A percentile compares a stretch with the other conserved stretches of the same genome.
Evolutionary conservation across 1,284 basidiomycete species (phyloP).

Genomic region (Apiotrichum porosum): DNA sequence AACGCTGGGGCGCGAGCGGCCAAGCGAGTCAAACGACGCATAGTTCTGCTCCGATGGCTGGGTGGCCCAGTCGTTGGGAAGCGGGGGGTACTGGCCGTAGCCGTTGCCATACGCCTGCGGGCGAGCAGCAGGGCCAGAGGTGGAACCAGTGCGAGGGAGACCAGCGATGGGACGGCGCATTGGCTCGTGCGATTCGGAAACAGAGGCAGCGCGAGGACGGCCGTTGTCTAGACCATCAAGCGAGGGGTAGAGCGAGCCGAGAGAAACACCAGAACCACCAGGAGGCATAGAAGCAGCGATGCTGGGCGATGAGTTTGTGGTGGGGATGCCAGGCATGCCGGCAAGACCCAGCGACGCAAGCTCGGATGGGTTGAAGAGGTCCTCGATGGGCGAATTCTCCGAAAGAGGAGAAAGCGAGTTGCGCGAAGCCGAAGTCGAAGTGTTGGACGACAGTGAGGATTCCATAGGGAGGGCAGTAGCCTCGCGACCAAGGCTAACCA

Average conservation of each 20-base stretch:
- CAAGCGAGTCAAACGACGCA: constrained; percentile 38
- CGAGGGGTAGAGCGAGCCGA: constrained; percentile 39
- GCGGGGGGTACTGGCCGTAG: constrained; percentile 22
- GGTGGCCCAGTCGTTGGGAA: constrained; percentile 8
- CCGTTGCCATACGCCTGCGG: constrained; percentile 7
- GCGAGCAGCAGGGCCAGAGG: constrained; percentile 12
- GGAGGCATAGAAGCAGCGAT: neutral
- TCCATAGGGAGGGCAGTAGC: constrained; percentile 26
- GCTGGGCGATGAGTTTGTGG: constrained; percentile 5
- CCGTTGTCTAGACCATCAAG: constrained; percentile 25
- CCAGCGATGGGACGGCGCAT: constrained; percentile 19
- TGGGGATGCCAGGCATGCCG: constrained; percentile 48
- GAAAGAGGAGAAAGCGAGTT: constrained; percentile 42
- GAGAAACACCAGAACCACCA: constrained; percentile 22
- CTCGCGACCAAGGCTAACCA: constrained; percentile 47
- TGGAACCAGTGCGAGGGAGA: constrained; percentile 23
- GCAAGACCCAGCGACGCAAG: constrained; percentile 48
- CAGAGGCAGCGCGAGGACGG: constrained; percentile 17
- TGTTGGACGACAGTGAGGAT: constrained; percentile 9
- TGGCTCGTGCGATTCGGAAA: constrained; percentile 5
- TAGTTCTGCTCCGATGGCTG: constrained; percentile 9
- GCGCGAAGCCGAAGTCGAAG: constrained; percentile 17
- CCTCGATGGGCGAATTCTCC: constrained; percentile 36
- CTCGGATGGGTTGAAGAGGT: constrained; percentile 47
- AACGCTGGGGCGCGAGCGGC: constrained; percentile 21